Percentiles rank a stretch among this genome's conserved stretches.
Conservation (phyloP, 139 green algal genomes). For the Chlorella sp. region DNA sequence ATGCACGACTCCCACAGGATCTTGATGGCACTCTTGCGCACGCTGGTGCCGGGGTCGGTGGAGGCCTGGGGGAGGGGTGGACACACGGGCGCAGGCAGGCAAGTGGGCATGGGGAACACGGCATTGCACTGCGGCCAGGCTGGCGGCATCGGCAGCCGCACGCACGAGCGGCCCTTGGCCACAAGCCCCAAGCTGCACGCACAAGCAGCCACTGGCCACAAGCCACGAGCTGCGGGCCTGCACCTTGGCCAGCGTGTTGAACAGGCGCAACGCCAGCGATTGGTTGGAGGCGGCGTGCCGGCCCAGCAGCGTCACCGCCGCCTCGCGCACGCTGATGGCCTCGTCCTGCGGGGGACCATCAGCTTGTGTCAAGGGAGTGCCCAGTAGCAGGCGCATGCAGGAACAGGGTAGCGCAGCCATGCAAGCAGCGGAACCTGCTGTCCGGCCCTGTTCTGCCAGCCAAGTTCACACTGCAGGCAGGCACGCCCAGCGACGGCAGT, state of each 20-base stretch:
- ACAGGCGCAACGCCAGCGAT: slow-evolving; percentile 76
- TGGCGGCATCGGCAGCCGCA: too few relatives aligned
- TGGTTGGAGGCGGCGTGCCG: slow-evolving; percentile 61
- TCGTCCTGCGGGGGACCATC: slow-evolving; percentile 67
- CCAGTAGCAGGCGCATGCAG: too few relatives aligned
- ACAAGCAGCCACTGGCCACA: too few relatives aligned
- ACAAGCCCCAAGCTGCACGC: too few relatives aligned
- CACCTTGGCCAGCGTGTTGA: slow-evolving; percentile 60
- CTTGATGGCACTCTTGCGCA: slow-evolving; percentile 84
- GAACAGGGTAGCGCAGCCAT: too few relatives aligned
- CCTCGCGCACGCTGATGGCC: slow-evolving; percentile 84
- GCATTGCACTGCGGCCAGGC: too few relatives aligned
- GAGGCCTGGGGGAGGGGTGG: background rate
- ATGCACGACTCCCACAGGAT: slow-evolving; percentile 87
- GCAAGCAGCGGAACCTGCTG: too few relatives aligned
- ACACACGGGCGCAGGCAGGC: background rate
- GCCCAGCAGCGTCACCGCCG: slow-evolving; percentile 84
- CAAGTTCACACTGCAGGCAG: too few relatives aligned
- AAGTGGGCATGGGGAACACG: too few relatives aligned
- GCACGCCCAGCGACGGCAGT: too few relatives aligned
- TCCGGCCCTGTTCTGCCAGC: too few relatives aligned
- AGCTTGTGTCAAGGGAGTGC: background rate
- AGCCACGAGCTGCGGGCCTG: slow-evolving; percentile 49
- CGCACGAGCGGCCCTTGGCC: too few relatives aligned
- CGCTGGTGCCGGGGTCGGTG: slow-evolving; percentile 75